Evolutionary conservation across 2,329 filamentous ascomycete species (phyloP).

Genomic region (Colletotrichum somersetense): DNA sequence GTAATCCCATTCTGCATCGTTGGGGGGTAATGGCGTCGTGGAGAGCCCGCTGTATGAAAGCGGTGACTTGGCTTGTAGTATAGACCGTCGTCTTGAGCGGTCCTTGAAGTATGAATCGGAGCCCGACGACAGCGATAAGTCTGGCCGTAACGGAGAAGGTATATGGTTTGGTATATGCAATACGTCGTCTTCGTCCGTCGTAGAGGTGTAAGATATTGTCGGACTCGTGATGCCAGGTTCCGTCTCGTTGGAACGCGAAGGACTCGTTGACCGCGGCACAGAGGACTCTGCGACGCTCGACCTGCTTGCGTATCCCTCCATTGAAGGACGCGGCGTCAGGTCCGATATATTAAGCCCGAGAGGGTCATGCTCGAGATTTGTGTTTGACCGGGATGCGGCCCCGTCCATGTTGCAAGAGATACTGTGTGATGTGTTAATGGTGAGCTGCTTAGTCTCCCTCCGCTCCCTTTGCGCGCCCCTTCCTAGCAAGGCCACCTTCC

Average conservation of each 20-base stretch:
- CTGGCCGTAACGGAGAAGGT: slow-evolving; percentile 58
- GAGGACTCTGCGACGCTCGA: slow-evolving; percentile 45
- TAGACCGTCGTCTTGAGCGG: slow-evolving; percentile 59
- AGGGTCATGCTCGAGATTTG: slow-evolving; percentile 47
- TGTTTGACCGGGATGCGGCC: slow-evolving; percentile 1
- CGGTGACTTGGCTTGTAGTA: slow-evolving; percentile 70
- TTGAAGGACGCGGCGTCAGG: slow-evolving; percentile 59
- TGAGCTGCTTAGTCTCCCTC: slow-evolving; percentile 63
- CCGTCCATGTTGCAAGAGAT: slow-evolving; percentile 42
- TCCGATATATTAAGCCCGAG: slow-evolving; percentile 64
- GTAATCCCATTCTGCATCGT: slow-evolving; percentile 83
- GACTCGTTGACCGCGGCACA: slow-evolving; percentile 42
- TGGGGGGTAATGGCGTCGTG: slow-evolving; percentile 59
- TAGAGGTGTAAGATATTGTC: slow-evolving; percentile 71
- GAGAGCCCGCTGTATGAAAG: slow-evolving; percentile 68
- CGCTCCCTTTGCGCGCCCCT: slow-evolving; percentile 75
- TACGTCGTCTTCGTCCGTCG: slow-evolving; percentile 86
- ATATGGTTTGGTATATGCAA: slow-evolving; percentile 70
- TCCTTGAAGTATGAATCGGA: slow-evolving; percentile 73
- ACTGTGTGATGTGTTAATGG: slow-evolving; percentile 56
- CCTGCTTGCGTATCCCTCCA: slow-evolving; percentile 59
- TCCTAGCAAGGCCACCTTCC: slow-evolving; percentile 87
- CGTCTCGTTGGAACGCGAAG: slow-evolving; percentile 39
- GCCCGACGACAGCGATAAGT: slow-evolving; percentile 64
- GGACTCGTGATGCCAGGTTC: slow-evolving; percentile 59